Evolutionary conservation across 2,329 filamentous ascomycete species (phyloP).

Genomic region (Hymenoscyphus albidus): DNA sequence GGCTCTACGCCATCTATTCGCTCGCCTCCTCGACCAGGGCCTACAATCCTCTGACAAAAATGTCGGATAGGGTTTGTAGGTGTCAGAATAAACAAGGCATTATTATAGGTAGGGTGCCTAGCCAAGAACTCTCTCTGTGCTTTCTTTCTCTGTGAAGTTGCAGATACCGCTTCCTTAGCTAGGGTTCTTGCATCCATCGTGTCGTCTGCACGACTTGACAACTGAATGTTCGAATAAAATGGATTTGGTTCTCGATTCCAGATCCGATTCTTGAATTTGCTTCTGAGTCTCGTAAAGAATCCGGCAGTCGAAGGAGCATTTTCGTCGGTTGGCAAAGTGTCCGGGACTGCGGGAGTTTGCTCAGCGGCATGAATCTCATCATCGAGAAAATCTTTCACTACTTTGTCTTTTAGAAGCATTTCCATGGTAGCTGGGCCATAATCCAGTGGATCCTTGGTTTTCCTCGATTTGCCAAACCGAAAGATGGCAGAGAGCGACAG

Average conservation of each 20-base stretch:
- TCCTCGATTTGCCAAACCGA: constrained; percentile 54
- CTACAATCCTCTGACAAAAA: constrained; percentile 84
- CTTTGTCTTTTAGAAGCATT: constrained; percentile 93
- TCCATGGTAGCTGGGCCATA: constrained; percentile 90
- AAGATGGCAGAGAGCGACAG: constrained; percentile 72
- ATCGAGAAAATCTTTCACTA: constrained; percentile 91
- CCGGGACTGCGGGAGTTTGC: constrained; percentile 35
- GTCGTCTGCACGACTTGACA: constrained; percentile 63
- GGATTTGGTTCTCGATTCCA: constrained; percentile 79
- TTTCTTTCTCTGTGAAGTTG: constrained; percentile 75
- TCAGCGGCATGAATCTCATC: constrained; percentile 54
- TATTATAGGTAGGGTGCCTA: constrained; percentile 87
- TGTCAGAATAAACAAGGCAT: constrained; percentile 80
- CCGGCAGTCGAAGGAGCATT: constrained; percentile 50
- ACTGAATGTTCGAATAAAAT: constrained; percentile 81
- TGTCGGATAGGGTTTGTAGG: constrained; percentile 74
- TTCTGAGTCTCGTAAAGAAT: constrained; percentile 57
- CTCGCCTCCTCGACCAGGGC: constrained; percentile 80
- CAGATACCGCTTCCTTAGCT: constrained; percentile 84
- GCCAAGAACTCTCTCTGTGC: constrained; percentile 88
- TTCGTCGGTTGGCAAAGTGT: constrained; percentile 18
- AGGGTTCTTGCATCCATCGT: constrained; percentile 79
- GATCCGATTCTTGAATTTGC: constrained; percentile 52
- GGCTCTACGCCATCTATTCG: constrained; percentile 87
- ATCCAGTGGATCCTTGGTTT: constrained; percentile 77